Conservation (phyloP, 1,139 yeast species). For the Saccharomyces uvarum region DNA sequence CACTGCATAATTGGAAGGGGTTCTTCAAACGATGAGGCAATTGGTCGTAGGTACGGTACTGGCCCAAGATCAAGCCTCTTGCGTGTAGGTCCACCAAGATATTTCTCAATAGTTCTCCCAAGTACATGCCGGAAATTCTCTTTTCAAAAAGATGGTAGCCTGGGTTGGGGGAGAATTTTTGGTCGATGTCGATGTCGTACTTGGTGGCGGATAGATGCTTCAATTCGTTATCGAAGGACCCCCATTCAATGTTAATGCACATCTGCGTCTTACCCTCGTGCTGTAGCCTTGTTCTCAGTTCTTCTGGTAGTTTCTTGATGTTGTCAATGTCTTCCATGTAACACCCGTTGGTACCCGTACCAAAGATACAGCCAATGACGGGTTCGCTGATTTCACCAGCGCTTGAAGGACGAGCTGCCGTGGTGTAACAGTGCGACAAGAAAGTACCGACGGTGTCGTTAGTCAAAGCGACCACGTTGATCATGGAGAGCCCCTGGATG, state of each 20-base stretch:
- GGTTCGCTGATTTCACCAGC: slow-evolving; percentile 61
- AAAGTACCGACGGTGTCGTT: slow-evolving; percentile 94
- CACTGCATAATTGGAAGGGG: slow-evolving; percentile 74
- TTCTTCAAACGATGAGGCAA: slow-evolving; percentile 61
- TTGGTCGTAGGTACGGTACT: slow-evolving; percentile 43
- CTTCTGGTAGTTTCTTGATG: slow-evolving; percentile 54
- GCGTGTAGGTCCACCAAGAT: slow-evolving; percentile 59
- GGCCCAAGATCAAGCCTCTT: slow-evolving; percentile 51
- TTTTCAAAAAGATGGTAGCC: slow-evolving; percentile 91
- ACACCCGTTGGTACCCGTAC: slow-evolving; percentile 97
- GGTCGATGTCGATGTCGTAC: slow-evolving; percentile 65
- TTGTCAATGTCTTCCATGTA: slow-evolving; percentile 67
- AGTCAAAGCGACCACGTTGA: slow-evolving; percentile 78
- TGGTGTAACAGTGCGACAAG: slow-evolving; percentile 76
- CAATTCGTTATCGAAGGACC: slow-evolving; percentile 82
- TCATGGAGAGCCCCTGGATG: slow-evolving; percentile 38
- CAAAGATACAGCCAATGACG: slow-evolving; percentile 81
- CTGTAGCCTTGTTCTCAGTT: slow-evolving; percentile 34
- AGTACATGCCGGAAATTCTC: slow-evolving; percentile 87
- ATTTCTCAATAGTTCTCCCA: slow-evolving; percentile 81
- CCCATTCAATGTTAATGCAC: slow-evolving; percentile 97
- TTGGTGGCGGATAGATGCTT: slow-evolving; percentile 64
- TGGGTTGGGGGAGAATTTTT: slow-evolving; percentile 61
- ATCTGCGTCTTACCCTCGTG: slow-evolving; percentile 53
- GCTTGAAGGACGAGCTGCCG: slow-evolving; percentile 37